Percentiles rank a stretch among this genome's conserved stretches.
Evolutionary conservation across 768 basidiomycete species (phyloP).

Genomic region (Termitomyces bulborhizus): DNA sequence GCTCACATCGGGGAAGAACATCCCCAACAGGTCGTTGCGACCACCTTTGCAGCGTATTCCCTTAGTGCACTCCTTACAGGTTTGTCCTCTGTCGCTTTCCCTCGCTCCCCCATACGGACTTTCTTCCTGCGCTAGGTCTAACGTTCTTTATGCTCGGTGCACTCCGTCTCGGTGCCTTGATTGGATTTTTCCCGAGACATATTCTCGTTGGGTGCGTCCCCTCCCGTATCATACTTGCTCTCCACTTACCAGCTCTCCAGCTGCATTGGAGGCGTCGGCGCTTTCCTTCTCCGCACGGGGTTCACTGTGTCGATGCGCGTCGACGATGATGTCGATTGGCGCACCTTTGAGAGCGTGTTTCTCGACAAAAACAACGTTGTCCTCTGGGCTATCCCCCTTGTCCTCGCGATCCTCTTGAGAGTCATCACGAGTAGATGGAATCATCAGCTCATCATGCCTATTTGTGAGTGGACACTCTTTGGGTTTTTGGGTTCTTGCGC

Average conservation of each 20-base stretch:
- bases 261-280: conserved; percentile 94
- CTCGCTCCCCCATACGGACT: no score
- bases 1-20: conserved; percentile 63
- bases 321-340: conserved; percentile 65
- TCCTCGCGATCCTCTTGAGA: conserved; percentile 70
- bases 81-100: conserved; percentile 18
- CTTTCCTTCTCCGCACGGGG: conserved; percentile 87
- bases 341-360: conserved; percentile 65
- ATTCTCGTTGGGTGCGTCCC: conserved; percentile 78
- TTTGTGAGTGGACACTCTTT: conserved; percentile 45
- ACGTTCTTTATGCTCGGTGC: conserved; percentile 84
- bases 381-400: conserved; percentile 78
- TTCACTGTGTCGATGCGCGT: conserved; percentile 83
- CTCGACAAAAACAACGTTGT: conserved; percentile 53
- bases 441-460: conserved; percentile 89
- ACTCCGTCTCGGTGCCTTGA: conserved; percentile 75
- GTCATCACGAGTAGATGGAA: conserved; percentile 73
- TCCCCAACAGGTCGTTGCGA: conserved; percentile 74
- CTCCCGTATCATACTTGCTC: no score
- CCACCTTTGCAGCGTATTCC: conserved; percentile 85
- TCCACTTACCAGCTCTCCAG: conserved; percentile 19
- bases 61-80: conserved; percentile 87
- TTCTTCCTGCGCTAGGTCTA: conserved; percentile 36
- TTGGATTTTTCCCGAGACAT: conserved; percentile 95
- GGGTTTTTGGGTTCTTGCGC: neutral